Conservation (phyloP, 2,329 filamentous ascomycete genomes). For the Cadophora malorum region DNA sequence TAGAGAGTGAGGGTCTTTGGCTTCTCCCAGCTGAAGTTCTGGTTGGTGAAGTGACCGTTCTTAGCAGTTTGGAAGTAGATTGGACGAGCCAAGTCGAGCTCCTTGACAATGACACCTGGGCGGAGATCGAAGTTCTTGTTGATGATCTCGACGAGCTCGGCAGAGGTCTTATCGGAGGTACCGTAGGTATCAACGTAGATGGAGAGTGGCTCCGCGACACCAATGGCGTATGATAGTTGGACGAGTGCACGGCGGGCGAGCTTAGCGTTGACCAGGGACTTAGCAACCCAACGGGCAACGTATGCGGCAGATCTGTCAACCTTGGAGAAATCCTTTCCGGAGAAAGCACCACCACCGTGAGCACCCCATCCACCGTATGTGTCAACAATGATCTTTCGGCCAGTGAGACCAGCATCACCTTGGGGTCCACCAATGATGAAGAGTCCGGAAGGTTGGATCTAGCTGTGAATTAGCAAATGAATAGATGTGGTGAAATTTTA, state of each 20-base stretch:
- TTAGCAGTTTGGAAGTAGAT: constrained; percentile 99
- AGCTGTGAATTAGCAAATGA: constrained; percentile 28
- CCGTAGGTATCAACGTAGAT: constrained; percentile 98
- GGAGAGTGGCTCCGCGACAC: constrained; percentile 96
- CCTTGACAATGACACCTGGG: constrained; percentile 97
- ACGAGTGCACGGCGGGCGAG: constrained; percentile 93
- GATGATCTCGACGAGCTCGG: constrained; percentile 96
- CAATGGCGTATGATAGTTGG: constrained; percentile 99
- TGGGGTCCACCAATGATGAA: constrained; percentile 99
- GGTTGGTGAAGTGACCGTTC: constrained; percentile 99
- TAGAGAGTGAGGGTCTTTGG: constrained; percentile 95
- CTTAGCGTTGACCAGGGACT: constrained; percentile 89
- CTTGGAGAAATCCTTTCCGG: constrained; percentile 99
- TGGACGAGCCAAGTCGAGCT: constrained; percentile 87
- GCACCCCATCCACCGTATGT: constrained; percentile 99
- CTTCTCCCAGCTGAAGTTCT: constrained; percentile 97
- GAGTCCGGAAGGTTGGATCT: constrained; percentile 95
- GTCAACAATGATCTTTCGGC: constrained; percentile 98
- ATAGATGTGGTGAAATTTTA: neutral
- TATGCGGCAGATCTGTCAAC: constrained; percentile 98
- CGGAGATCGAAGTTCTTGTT: constrained; percentile 96
- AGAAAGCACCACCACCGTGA: constrained; percentile 99
- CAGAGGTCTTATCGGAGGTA: constrained; percentile 85
- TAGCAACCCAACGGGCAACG: constrained; percentile 97
- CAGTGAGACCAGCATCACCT: constrained; percentile 97